Evolutionary conservation across 2,329 filamentous ascomycete species (phyloP).

Genomic region (Apiospora saccharicola): DNA sequence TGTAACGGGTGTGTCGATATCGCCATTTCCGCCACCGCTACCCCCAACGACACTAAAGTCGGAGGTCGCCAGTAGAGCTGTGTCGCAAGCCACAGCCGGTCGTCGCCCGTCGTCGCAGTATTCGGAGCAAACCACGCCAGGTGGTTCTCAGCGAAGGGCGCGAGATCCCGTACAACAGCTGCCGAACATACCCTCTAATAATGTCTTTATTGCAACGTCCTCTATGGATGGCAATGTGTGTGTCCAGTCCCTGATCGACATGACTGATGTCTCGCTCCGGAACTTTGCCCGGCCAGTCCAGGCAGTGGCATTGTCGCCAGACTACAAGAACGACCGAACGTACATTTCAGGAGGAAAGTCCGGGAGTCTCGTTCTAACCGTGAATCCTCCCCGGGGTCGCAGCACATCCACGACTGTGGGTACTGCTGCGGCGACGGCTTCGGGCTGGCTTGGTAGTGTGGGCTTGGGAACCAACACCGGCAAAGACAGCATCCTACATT

Average conservation of each 20-base stretch:
- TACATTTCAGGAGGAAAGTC: slow-evolving; percentile 92
- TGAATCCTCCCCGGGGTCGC: slow-evolving; percentile 79
- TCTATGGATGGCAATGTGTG: slow-evolving; percentile 97
- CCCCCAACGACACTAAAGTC: slow-evolving; percentile 54
- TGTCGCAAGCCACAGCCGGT: slow-evolving; percentile 44
- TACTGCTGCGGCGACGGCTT: slow-evolving; percentile 82
- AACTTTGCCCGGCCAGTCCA: slow-evolving; percentile 95
- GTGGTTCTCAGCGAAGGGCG: slow-evolving; percentile 47
- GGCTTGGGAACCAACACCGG: slow-evolving; percentile 80
- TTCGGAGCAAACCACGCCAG: slow-evolving; percentile 52
- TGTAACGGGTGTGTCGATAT: slow-evolving; percentile 88
- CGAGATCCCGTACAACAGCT: slow-evolving; percentile 57
- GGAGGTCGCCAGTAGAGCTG: slow-evolving; percentile 48
- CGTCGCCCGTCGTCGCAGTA: slow-evolving; percentile 46
- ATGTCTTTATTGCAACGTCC: slow-evolving; percentile 91
- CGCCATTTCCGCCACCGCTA: slow-evolving; percentile 77
- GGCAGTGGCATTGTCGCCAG: slow-evolving; percentile 90
- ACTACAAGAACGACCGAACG: slow-evolving; percentile 87
- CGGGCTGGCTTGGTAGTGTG: slow-evolving; percentile 90
- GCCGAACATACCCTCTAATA: slow-evolving; percentile 81
- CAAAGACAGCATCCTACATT: slow-evolving; percentile 87
- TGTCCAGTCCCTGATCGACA: slow-evolving; percentile 83
- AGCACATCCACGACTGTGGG: slow-evolving; percentile 88
- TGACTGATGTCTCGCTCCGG: slow-evolving; percentile 87
- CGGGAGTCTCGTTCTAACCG: slow-evolving; percentile 85